phyloP scores from a whole-genome alignment of 208 protist genomes.

The Trypanosoma brucei region DNA sequence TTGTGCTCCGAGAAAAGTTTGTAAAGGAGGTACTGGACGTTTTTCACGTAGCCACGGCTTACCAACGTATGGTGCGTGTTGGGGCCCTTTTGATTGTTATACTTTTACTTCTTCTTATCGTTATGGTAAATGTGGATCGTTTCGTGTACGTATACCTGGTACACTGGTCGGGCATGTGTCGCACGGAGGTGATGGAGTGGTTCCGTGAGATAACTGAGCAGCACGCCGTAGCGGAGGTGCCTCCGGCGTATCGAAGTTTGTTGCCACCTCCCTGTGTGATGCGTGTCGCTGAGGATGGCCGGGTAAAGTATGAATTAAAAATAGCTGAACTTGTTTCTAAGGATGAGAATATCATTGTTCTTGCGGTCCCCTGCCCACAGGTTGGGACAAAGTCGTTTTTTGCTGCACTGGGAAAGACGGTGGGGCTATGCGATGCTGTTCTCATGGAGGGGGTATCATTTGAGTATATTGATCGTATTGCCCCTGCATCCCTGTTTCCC shows the following conservation, averaged over 20 bases:
- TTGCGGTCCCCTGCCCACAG: slow-evolving; percentile 71
- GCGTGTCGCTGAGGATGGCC: slow-evolving; percentile 18
- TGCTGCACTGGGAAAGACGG: slow-evolving; percentile 43
- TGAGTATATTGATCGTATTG: slow-evolving; percentile 62
- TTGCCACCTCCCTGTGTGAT: slow-evolving; percentile 65
- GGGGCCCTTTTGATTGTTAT: slow-evolving; percentile 30
- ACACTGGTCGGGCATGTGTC: slow-evolving; percentile 36
- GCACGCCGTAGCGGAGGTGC: slow-evolving; percentile 67
- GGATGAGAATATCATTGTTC: slow-evolving; percentile 46
- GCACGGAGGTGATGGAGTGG: slow-evolving; percentile 47
- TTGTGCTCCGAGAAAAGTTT: slow-evolving; percentile 76
- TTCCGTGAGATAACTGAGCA: slow-evolving; percentile 52
- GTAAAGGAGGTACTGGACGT: slow-evolving; percentile 61
- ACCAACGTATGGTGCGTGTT: slow-evolving; percentile 67
- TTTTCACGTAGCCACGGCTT: slow-evolving; percentile 79
- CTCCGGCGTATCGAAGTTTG: slow-evolving; percentile 56
- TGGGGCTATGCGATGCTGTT: slow-evolving; percentile 47
- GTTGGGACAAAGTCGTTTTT: slow-evolving; percentile 58
- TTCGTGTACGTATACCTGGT: slow-evolving; percentile 58
- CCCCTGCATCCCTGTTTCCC: slow-evolving; percentile 63
- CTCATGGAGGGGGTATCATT: slow-evolving; percentile 73
- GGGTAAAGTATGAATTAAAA: slow-evolving; percentile 46
- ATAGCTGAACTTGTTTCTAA: slow-evolving; percentile 56
- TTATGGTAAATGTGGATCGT: slow-evolving; percentile 51
- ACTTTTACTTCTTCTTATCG: slow-evolving; percentile 40